Percentiles rank a stretch among this genome's conserved stretches.
Conservation (phyloP, 176 grass and related monocot genomes). For the Carex parvula region DNA sequence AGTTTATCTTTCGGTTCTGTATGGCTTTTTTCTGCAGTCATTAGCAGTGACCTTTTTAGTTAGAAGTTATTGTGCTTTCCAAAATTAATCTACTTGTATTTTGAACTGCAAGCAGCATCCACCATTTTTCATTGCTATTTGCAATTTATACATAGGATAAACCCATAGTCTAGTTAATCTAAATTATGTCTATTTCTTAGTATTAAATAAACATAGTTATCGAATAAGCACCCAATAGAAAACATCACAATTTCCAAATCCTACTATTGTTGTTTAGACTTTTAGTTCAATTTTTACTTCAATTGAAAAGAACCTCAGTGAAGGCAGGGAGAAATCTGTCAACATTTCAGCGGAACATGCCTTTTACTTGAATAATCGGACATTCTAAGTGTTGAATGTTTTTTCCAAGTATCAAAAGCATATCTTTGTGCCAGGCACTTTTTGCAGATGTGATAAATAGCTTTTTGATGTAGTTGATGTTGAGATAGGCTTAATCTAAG, state of each 20-base stretch:
- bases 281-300: neutral
- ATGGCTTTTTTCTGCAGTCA: neutral
- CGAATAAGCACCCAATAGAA: neutral
- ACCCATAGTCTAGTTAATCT: neutral
- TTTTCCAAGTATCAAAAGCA: neutral
- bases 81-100: constrained; percentile 1
- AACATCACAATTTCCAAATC: neutral
- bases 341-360: neutral
- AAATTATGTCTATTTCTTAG: neutral
- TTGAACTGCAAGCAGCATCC: neutral
- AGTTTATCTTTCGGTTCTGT: neutral
- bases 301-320: neutral
- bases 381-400: neutral
- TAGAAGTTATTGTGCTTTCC: neutral
- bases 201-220: neutral
- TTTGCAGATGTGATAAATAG: neutral
- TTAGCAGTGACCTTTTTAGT: neutral
- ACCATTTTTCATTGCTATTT: neutral
- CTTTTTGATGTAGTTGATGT: neutral
- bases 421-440: too few species aligned
- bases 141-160: neutral
- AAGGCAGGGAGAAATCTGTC: neutral
- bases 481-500: neutral
- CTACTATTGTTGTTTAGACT: neutral
- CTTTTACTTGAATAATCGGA: neutral